Evolutionary conservation across 2,329 filamentous ascomycete species (phyloP), one percentile per base, ranked within the genome.

Genomic region (Lachnellula suecica): DNA sequence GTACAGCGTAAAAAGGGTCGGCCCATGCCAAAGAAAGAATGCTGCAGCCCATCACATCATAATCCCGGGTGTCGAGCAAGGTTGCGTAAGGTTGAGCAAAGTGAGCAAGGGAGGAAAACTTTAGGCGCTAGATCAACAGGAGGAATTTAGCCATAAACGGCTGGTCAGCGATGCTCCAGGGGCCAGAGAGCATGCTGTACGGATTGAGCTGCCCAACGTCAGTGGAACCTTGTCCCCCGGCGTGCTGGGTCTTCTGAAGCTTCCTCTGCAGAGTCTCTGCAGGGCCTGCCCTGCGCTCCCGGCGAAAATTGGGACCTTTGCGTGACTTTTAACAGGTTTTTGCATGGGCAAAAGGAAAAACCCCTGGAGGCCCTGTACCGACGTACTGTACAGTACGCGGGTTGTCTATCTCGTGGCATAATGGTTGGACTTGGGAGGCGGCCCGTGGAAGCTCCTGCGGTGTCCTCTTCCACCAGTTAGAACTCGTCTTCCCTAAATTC

Each of bases 81-180:
- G 37, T 22, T 40, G 5, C n/a, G 37, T 10, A 40, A 40, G 10
- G 15, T 40, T 17, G 6, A 17, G 35, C 35, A 38, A 17, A 19
- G 35, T n/a, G 24, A 27, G 19, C 15, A 22, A 5, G 34, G 29
- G 8, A 51, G 31, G 53, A 54, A 47, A 59, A 47, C 34, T 54
- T 55, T 53, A 53, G 47, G 51, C 57, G 54, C 49, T 53, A 53
- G 41, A 25, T 20, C 27, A 17, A 31, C 34, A 20, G 42, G 27
- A 10, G 31, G 31, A 52, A 52, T 54, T 52, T 47, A 58, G 52
- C 56, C 47, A 56, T 51, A 24, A 56, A 51, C 50, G 51, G 43
- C 47, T 52, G 49, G 46, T 47, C 46, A 40, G 43, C 29, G 43
- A 43, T 34, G 20, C 10, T 3, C 44, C 37, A 37, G 23, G 49